Evolutionary conservation across 441 rosid species (phyloP).

Genomic region (Breynia disticha): DNA sequence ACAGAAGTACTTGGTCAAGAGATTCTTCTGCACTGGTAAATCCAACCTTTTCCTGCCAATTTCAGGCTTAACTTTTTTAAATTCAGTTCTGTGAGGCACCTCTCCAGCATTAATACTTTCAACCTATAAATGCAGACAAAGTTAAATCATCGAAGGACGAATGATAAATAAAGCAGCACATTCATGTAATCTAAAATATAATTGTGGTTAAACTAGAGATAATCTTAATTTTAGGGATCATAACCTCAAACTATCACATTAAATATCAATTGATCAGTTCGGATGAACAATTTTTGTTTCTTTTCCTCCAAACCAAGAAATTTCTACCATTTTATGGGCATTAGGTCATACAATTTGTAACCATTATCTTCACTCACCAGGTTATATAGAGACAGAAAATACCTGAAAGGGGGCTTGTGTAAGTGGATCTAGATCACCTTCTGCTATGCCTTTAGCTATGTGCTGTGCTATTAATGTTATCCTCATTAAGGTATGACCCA

Average conservation of each 20-base stretch:
- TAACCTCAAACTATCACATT: too few species aligned
- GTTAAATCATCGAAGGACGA: not conserved
- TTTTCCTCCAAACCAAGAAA: not conserved
- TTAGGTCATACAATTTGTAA: not conserved
- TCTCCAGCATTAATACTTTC: constrained; percentile 25
- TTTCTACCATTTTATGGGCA: not conserved
- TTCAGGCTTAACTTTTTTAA: constrained; percentile 38
- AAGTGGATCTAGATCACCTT: constrained; percentile 86
- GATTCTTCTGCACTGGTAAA: constrained; percentile 90
- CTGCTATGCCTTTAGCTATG: constrained; percentile 79
- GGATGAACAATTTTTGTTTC: too few species aligned
- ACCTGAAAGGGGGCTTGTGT: constrained; percentile 80
- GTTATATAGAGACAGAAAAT: constrained; percentile 9
- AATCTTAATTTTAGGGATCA: too few species aligned
- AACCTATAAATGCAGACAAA: constrained; percentile 33
- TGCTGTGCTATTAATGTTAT: constrained; percentile 55
- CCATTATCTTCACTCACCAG: not conserved
- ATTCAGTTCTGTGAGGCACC: constrained; percentile 17
- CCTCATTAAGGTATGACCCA: constrained; percentile 34
- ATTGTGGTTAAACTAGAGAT: not conserved
- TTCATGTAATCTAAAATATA: not conserved
- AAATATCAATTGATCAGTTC: too few species aligned
- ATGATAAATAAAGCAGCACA: not conserved
- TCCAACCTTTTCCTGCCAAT: constrained; percentile 62
- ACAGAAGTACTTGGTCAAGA: constrained; percentile 88